These are phyloP conservation scores for Barnettozyma sp. DNA, from an alignment of 805 yeast species.

Conservation along the genomic window DNA sequence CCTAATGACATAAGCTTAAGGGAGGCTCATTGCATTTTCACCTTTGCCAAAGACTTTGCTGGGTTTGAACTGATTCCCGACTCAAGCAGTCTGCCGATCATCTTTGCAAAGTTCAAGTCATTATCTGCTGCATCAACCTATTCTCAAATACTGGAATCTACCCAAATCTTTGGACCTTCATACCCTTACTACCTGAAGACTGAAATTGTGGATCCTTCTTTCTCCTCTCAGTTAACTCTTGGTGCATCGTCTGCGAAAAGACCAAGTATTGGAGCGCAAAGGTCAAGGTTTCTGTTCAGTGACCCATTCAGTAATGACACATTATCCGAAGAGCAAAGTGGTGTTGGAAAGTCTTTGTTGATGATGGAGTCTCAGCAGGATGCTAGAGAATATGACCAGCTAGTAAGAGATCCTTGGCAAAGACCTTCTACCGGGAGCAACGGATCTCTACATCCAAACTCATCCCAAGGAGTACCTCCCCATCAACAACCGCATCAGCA, in stretches of 20 bases:
- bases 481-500: constrained; percentile 7
- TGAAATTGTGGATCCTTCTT: constrained; percentile 33
- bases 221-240: constrained; percentile 14
- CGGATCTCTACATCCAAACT: constrained; percentile 6
- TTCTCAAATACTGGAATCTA: constrained; percentile 35
- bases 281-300: constrained; percentile 64
- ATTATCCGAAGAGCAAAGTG: constrained; percentile 23
- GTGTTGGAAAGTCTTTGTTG: constrained; percentile 35
- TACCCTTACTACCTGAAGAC: constrained; percentile 34
- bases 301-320: constrained; percentile 47
- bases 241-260: constrained; percentile 34
- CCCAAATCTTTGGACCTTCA: constrained; percentile 43
- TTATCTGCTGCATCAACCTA: constrained; percentile 37
- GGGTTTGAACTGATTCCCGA: constrained; percentile 41
- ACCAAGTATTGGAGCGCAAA: constrained; percentile 48
- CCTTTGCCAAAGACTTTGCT: constrained; percentile 59
- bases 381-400: constrained; percentile 34
- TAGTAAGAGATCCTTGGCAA: constrained; percentile 40
- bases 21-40: constrained; percentile 61
- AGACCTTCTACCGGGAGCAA: constrained; percentile 4
- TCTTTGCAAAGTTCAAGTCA: constrained; percentile 41
- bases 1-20: constrained; percentile 59
- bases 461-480: constrained; percentile 13
- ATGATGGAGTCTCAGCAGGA: constrained; percentile 33
- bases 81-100: constrained; percentile 28